Evolutionary conservation across 768 basidiomycete genomes (phyloP).

Genomic region (Suillus hirtellus): DNA sequence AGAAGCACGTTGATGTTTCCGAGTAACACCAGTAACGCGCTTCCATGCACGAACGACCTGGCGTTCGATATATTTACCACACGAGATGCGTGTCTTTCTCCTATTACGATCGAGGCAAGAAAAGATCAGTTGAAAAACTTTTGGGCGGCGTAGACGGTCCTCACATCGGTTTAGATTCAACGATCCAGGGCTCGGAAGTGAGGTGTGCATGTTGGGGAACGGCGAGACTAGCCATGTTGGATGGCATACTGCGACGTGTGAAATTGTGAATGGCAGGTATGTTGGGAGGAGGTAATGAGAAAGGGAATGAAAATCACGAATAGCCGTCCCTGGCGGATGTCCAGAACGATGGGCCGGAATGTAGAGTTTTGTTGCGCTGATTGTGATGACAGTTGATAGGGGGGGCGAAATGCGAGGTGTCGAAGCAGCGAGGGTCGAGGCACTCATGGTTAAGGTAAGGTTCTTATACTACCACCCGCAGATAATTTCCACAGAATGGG

Average conservation of each 20-base stretch:
- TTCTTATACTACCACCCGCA: neutral
- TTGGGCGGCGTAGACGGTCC: neutral
- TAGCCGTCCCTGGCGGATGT: neutral
- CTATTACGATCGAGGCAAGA: constrained; percentile 16
- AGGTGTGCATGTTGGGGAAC: constrained; percentile 18
- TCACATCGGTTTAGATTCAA: constrained; percentile 28
- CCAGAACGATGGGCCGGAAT: no score
- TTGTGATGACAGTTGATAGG: neutral
- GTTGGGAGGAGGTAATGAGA: constrained; percentile 3
- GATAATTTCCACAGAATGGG: neutral
- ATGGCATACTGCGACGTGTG: neutral
- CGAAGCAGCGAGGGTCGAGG: neutral
- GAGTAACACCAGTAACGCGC: constrained; percentile 51
- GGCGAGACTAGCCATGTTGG: constrained; percentile 1
- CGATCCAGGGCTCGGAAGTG: constrained; percentile 27
- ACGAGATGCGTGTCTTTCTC: constrained; percentile 30
- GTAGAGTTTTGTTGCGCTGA: neutral
- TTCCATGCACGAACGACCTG: constrained; percentile 65
- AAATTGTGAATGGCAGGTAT: neutral
- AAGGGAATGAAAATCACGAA: constrained; percentile 25
- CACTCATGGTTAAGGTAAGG: neutral
- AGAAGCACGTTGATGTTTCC: constrained; percentile 53
- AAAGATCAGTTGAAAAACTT: neutral
- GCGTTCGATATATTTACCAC: constrained; percentile 54
- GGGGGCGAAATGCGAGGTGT: neutral